These are phyloP conservation scores for Colletotrichum agaves DNA, from an alignment of 2,329 filamentous ascomycete genomes.

Conservation along the genomic window DNA sequence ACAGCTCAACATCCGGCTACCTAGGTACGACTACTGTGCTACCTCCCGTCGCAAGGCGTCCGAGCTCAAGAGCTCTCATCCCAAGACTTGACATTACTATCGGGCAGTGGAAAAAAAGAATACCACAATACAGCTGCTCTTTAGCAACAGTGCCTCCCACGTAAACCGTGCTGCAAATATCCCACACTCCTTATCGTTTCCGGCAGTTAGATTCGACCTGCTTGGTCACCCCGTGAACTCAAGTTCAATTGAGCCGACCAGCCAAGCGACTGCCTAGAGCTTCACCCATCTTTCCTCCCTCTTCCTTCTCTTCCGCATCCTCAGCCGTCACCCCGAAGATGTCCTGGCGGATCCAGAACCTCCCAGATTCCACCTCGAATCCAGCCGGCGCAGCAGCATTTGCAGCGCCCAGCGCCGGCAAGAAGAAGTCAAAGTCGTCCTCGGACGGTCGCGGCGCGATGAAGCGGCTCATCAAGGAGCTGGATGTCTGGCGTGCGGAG, in stretches of 20 bases:
- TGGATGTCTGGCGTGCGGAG: constrained; percentile 64
- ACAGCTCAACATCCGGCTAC: too few relatives aligned
- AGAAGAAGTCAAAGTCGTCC: constrained; percentile 42
- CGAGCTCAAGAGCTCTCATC: neutral
- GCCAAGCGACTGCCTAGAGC: neutral
- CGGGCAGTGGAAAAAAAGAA: neutral
- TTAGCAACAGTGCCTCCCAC: neutral
- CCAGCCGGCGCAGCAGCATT: constrained; percentile 33
- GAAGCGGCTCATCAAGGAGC: constrained; percentile 68
- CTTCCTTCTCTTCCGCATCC: too few relatives aligned
- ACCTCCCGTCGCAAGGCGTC: neutral
- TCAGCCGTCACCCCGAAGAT: constrained; percentile 10
- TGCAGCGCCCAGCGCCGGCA: constrained; percentile 8
- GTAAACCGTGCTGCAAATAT: neutral
- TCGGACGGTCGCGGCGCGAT: constrained; percentile 57
- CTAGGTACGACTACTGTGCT: neutral
- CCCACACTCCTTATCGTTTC: neutral
- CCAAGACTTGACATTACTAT: neutral
- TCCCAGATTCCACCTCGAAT: constrained; percentile 35
- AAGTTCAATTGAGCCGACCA: neutral
- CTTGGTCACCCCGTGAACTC: too few relatives aligned
- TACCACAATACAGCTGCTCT: too few relatives aligned
- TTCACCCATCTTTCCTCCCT: neutral
- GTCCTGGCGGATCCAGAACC: constrained; percentile 38
- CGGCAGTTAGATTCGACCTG: neutral